Evolutionary conservation across 2,329 filamentous ascomycete genomes (phyloP).

Genomic region (Penicillium sumatraense): DNA sequence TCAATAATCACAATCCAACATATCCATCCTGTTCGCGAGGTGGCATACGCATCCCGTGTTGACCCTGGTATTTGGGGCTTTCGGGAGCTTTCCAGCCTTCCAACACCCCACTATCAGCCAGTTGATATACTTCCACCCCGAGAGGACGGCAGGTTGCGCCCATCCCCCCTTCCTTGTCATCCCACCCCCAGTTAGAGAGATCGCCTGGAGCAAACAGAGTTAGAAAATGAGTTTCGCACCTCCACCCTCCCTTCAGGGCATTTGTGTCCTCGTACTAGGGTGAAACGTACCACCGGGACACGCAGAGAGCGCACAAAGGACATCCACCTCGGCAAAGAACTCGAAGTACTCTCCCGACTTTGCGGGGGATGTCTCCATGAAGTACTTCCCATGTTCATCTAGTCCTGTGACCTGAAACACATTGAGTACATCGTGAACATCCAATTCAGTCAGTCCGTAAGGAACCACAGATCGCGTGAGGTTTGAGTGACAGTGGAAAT

Average conservation of each 20-base stretch:
- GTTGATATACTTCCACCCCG: slow-evolving; percentile 71
- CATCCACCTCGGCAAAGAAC: slow-evolving; percentile 79
- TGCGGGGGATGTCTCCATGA: slow-evolving; percentile 64
- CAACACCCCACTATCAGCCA: slow-evolving; percentile 61
- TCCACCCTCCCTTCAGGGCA: neutral
- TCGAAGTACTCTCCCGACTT: slow-evolving; percentile 63
- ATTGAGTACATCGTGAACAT: slow-evolving; percentile 85
- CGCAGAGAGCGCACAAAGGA: slow-evolving; percentile 68
- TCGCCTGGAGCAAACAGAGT: slow-evolving; percentile 55
- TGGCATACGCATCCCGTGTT: slow-evolving; percentile 66
- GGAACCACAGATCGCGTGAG: slow-evolving; percentile 73
- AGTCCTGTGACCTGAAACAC: slow-evolving; percentile 84
- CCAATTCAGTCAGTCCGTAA: slow-evolving; percentile 69
- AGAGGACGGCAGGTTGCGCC: slow-evolving; percentile 74
- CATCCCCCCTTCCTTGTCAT: slow-evolving; percentile 61
- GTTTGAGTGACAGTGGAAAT: slow-evolving; percentile 86
- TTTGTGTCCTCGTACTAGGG: neutral
- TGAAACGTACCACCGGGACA: slow-evolving; percentile 67
- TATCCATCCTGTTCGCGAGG: slow-evolving; percentile 35
- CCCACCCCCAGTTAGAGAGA: slow-evolving; percentile 80
- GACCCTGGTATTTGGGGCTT: slow-evolving; percentile 64
- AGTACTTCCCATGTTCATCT: slow-evolving; percentile 73
- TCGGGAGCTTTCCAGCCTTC: slow-evolving; percentile 67
- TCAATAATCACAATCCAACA: slow-evolving; percentile 31
- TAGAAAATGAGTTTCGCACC: too few species aligned